Conservation (phyloP, 202 grass and related monocot genomes). For the Zizania palustris region DNA sequence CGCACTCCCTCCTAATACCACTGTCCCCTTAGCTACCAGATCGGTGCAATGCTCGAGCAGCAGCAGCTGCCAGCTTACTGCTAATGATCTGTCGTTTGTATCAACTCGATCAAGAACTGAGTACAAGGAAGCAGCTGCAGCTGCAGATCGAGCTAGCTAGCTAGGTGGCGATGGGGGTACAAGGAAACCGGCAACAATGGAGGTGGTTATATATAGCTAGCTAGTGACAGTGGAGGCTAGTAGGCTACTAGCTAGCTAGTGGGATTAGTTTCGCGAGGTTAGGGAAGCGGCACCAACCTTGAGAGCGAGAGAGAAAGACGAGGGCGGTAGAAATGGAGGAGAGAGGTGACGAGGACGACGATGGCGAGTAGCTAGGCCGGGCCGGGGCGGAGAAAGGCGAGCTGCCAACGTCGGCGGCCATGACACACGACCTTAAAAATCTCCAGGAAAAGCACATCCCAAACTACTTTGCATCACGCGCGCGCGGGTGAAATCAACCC, state of each 20-base stretch:
- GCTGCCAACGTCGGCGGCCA: conserved; percentile 50
- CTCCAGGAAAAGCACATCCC: conserved; percentile 63
- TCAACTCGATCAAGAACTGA: neutral
- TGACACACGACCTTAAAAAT: conserved; percentile 94
- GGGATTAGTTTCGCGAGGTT: conserved; percentile 73
- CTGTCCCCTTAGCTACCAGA: no score
- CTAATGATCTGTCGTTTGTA: neutral
- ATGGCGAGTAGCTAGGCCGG: neutral
- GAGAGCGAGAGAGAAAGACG: conserved; percentile 43
- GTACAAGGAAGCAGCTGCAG: neutral
- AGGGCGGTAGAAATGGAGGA: neutral
- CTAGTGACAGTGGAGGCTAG: conserved; percentile 47
- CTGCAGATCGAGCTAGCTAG: neutral
- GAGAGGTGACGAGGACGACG: neutral
- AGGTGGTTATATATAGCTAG: conserved; percentile 83
- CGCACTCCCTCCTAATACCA: neutral
- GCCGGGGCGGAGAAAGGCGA: conserved; percentile 42
- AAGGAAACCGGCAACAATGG: conserved; percentile 64
- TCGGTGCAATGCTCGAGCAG: neutral
- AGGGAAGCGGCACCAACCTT: conserved; percentile 83
- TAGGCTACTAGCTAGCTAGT: conserved; percentile 73
- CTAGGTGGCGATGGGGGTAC: conserved; percentile 34
- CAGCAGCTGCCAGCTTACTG: neutral
- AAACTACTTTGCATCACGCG: conserved; percentile 51
- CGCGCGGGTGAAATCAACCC: conserved; percentile 38